Percentiles rank a stretch among this genome's conserved stretches.
phyloP scores from a whole-genome alignment of 2,329 filamentous ascomycete genomes.

The Colletotrichum scovillei region DNA sequence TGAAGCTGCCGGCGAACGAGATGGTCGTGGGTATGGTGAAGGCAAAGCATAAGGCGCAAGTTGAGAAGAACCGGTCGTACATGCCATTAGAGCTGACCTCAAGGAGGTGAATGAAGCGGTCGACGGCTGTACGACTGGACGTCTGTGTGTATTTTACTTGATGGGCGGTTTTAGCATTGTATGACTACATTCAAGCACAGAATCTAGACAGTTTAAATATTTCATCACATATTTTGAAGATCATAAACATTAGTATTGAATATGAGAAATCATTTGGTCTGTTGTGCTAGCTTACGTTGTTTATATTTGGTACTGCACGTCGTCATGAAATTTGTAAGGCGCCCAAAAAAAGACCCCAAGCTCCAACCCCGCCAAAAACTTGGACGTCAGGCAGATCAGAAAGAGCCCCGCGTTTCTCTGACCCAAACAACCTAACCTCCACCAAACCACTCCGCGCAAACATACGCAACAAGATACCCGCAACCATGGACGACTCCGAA shows the following conservation, averaged over 20 bases:
- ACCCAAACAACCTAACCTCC: conserved; percentile 17
- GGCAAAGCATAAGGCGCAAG: conserved; percentile 65
- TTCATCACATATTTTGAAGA: not conserved
- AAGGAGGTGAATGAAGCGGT: conserved; percentile 13
- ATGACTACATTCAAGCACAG: not conserved
- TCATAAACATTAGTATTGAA: too few relatives aligned
- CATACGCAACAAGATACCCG: not conserved
- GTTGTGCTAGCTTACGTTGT: not conserved
- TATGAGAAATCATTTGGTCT: not conserved
- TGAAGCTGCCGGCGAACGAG: conserved; percentile 79
- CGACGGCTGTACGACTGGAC: not conserved
- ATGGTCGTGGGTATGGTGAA: conserved; percentile 79
- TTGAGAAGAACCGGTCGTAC: conserved; percentile 45
- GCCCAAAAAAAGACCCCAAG: not conserved
- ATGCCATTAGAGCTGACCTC: conserved; percentile 51
- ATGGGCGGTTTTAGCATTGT: conserved; percentile 10
- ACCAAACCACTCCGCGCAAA: conserved; percentile 16
- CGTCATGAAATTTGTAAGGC: conserved; percentile 21
- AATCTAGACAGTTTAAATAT: not conserved
- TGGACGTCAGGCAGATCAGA: conserved; percentile 25
- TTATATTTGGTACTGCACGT: not conserved
- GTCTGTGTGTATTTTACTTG: not conserved
- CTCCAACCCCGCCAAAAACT: conserved; percentile 34
- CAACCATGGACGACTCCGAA: conserved; percentile 56
- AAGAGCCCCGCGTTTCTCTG: conserved; percentile 30